A percentile compares a stretch with the other conserved stretches of the same genome.
Conservation (phyloP, 2,329 filamentous ascomycete species). For the Elsinoe fawcettii region DNA sequence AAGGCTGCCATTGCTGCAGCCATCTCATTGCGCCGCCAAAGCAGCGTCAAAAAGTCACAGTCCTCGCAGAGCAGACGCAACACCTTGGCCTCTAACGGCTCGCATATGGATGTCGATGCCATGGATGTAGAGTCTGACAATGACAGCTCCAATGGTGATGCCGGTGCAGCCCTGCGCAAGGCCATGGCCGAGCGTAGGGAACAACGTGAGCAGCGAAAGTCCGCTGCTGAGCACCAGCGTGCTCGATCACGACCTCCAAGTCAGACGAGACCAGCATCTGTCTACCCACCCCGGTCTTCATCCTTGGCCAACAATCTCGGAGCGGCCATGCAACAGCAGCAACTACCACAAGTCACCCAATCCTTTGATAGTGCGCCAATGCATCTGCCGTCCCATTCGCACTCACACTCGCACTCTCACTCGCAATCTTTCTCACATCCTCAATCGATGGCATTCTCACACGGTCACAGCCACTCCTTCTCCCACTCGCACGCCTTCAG, state of each 20-base stretch:
- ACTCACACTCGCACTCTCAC: conserved; percentile 13
- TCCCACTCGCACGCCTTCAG: conserved; percentile 13
- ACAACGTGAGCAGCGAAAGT: conserved; percentile 20
- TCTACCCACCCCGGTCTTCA: conserved; percentile 9
- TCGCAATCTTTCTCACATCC: conserved; percentile 8
- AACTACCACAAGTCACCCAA: conserved; percentile 14
- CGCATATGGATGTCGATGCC: conserved; percentile 17
- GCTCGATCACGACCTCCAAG: conserved; percentile 4
- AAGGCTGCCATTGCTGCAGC: conserved; percentile 30
- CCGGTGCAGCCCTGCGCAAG: conserved; percentile 35
- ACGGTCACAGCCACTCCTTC: conserved; percentile 14
- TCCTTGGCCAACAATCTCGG: not conserved
- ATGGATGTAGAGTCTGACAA: conserved; percentile 18
- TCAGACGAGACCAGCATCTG: not conserved
- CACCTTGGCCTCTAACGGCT: conserved; percentile 19
- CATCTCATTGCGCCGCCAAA: conserved; percentile 28
- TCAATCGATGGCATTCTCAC: conserved; percentile 14
- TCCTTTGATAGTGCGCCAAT: conserved; percentile 14
- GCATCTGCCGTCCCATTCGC: conserved; percentile 8
- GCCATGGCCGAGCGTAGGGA: conserved; percentile 33
- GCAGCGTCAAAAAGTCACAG: conserved; percentile 22
- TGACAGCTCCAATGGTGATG: conserved; percentile 23
- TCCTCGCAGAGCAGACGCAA: conserved; percentile 18
- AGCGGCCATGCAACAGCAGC: conserved; percentile 3
- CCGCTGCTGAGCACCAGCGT: conserved; percentile 15